These are phyloP conservation scores for Clarireedia paspali DNA, from an alignment of 2,329 filamentous ascomycete species.

Conservation along the genomic window DNA sequence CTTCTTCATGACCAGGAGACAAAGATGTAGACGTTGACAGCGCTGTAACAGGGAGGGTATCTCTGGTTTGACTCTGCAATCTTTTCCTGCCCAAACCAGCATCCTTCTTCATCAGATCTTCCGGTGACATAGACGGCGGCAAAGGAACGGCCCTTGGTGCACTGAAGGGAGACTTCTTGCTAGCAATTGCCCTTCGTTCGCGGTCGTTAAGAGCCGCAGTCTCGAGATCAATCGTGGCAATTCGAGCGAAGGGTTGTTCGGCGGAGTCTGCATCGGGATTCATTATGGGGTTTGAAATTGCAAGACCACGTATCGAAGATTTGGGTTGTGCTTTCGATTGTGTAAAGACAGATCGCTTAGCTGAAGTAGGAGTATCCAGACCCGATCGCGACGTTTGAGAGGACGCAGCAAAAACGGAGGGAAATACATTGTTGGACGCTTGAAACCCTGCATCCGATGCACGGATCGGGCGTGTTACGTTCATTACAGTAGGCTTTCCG, in stretches of 20 bases:
- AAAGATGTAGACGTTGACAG: conserved; percentile 27
- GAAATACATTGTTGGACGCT: conserved; percentile 24
- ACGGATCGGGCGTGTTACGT: no score
- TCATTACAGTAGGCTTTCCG: no score
- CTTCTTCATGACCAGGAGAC: conserved; percentile 27
- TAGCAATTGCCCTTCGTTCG: conserved; percentile 22
- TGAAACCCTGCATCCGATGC: conserved; percentile 17
- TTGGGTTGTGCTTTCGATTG: conserved; percentile 12
- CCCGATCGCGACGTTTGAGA: not conserved
- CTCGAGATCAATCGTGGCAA: conserved; percentile 28
- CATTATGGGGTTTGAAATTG: conserved; percentile 27
- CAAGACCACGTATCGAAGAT: conserved; percentile 21
- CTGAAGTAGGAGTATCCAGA: conserved; percentile 12
- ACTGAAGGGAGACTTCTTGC: conserved; percentile 19
- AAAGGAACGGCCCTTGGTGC: conserved; percentile 18
- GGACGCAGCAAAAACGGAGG: conserved; percentile 14
- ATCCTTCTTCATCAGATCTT: conserved; percentile 19
- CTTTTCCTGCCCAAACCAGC: conserved; percentile 20
- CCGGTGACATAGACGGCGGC: conserved; percentile 15
- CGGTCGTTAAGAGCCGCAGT: conserved; percentile 27
- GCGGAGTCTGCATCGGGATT: conserved; percentile 8
- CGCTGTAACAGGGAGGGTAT: conserved; percentile 17
- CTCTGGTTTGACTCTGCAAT: conserved; percentile 2
- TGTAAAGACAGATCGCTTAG: conserved; percentile 7
- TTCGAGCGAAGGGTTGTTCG: conserved; percentile 21